phyloP scores from a whole-genome alignment of 345 rosid genomes.

The Balakata baccata region DNA sequence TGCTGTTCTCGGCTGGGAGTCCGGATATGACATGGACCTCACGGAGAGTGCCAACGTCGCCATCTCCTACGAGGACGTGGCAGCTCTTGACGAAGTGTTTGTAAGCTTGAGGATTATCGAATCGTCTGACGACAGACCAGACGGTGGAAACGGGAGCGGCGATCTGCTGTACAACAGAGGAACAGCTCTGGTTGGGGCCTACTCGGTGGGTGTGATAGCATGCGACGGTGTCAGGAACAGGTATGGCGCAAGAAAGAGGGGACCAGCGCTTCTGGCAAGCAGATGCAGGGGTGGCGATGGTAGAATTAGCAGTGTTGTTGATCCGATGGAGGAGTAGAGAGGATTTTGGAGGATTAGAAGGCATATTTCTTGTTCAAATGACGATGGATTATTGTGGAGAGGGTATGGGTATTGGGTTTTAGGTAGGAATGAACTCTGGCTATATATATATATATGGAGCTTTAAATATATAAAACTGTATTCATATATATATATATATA shows the following conservation, averaged over 20 bases:
- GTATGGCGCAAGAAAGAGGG: conserved; percentile 22
- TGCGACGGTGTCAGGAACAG: conserved; percentile 22
- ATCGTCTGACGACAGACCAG: conserved; percentile 31
- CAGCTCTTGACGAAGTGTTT: conserved; percentile 39
- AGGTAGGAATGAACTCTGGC: not conserved
- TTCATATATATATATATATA: not conserved
- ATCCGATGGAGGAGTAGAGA: conserved; percentile 32
- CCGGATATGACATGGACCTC: conserved; percentile 37
- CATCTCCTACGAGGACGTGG: conserved; percentile 31
- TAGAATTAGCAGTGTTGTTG: conserved; percentile 16
- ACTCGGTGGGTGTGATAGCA: conserved; percentile 23
- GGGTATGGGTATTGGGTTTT: not conserved
- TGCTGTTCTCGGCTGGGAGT: conserved; percentile 32
- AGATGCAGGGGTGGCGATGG: conserved; percentile 2
- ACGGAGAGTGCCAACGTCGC: conserved; percentile 32
- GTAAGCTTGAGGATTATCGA: conserved; percentile 36
- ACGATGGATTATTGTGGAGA: not conserved
- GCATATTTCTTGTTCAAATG: conserved; percentile 18
- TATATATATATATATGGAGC: not conserved
- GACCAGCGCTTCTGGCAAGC: conserved; percentile 28
- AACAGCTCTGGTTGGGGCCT: conserved; percentile 39
- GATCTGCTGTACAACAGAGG: conserved; percentile 30
- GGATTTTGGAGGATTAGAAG: conserved; percentile 27
- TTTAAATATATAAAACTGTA: not conserved
- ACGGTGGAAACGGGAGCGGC: conserved; percentile 37